These are phyloP conservation scores for Nicotiana otophora DNA, from an alignment of 257 asterid species.

Conservation along the genomic window DNA sequence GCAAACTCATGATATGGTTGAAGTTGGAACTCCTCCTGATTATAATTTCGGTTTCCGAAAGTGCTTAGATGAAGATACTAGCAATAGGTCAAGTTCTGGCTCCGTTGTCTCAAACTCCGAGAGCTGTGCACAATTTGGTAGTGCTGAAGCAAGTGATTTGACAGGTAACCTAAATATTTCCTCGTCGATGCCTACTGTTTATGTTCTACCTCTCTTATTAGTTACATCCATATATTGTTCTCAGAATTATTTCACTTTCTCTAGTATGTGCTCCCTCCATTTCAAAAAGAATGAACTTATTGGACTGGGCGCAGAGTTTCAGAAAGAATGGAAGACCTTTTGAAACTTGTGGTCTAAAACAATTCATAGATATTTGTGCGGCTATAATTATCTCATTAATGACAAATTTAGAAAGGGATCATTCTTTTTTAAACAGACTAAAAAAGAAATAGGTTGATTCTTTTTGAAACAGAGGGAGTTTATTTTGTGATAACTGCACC, in stretches of 20 bases:
- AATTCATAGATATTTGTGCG: too few relatives aligned
- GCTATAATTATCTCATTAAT: too few relatives aligned
- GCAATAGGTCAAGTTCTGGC: conserved; percentile 96
- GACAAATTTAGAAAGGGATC: too few relatives aligned
- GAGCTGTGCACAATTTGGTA: conserved; percentile 78
- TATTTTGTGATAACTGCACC: background rate
- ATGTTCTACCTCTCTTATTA: background rate
- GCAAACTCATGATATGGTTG: conserved; percentile 38
- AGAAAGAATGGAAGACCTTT: too few relatives aligned
- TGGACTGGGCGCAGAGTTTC: too few relatives aligned
- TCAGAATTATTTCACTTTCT: background rate
- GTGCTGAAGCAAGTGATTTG: conserved; percentile 88
- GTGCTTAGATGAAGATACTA: conserved; percentile 69
- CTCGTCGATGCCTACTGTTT: background rate
- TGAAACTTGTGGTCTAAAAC: too few relatives aligned
- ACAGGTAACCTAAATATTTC: conserved; percentile 45
- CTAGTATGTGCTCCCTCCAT: background rate
- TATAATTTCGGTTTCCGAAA: conserved; percentile 47
- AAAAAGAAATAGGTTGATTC: too few relatives aligned
- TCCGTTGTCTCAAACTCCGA: conserved; percentile 91
- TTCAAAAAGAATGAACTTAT: too few relatives aligned
- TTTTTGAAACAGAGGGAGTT: too few relatives aligned
- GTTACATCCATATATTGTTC: background rate
- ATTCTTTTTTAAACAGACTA: too few relatives aligned
- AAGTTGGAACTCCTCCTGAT: conserved; percentile 46